These are phyloP conservation scores for Silene uniflora DNA, from an alignment of 148 eudicot species.

Conservation along the genomic window DNA sequence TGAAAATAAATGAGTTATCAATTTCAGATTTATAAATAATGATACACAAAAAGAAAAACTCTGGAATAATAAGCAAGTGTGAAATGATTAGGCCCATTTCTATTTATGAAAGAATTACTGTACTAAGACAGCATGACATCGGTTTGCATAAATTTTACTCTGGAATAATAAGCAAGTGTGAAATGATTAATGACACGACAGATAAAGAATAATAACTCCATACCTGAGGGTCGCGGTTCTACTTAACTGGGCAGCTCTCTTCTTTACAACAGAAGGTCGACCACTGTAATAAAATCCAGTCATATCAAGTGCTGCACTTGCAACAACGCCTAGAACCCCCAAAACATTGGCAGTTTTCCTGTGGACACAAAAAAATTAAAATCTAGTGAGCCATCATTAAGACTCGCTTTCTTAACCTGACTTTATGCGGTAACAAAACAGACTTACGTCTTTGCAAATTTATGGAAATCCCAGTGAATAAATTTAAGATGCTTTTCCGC, in stretches of 20 bases:
- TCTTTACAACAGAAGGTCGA: constrained; percentile 59
- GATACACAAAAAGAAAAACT: not conserved
- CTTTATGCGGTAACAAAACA: constrained; percentile 21
- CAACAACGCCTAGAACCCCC: constrained; percentile 89
- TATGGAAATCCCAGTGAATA: constrained; percentile 97
- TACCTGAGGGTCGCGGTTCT: constrained; percentile 73
- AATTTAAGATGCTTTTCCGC: constrained; percentile 76
- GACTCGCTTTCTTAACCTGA: not conserved
- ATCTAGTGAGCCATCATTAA: constrained; percentile 24
- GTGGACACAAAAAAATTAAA: constrained; percentile 28
- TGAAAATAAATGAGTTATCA: too few relatives aligned
- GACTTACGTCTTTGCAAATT: constrained; percentile 90
- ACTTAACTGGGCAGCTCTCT: constrained; percentile 48
- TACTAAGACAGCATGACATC: not conserved
- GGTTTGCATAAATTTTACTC: not conserved
- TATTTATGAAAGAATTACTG: not conserved
- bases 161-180: not conserved
- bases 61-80: too few relatives aligned
- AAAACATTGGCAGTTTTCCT: constrained; percentile 97
- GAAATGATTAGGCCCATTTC: too few relatives aligned
- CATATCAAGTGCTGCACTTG: constrained; percentile 87
- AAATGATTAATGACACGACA: not conserved
- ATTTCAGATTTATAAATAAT: too few relatives aligned
- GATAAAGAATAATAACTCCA: not conserved
- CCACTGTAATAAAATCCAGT: constrained; percentile 97